These are phyloP conservation scores for Zychaea mexicana DNA, from an alignment of 371 early-diverging fungal genomes.

Conservation along the genomic window DNA sequence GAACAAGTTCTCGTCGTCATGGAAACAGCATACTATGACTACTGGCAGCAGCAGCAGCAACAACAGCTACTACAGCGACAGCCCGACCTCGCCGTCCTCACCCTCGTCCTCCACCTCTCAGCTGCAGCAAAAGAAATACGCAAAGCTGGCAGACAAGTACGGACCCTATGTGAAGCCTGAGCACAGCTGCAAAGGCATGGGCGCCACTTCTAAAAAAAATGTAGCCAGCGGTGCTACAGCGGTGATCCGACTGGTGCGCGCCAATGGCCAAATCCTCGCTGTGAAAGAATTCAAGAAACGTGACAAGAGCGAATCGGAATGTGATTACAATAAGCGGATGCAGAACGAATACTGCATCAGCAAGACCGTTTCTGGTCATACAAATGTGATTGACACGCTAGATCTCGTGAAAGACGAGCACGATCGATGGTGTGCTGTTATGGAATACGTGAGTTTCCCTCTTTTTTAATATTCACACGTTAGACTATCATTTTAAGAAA, in stretches of 20 bases:
- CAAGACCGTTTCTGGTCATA: constrained; percentile 61
- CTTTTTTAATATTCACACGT: background rate
- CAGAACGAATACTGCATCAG: constrained; percentile 78
- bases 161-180: constrained; percentile 39
- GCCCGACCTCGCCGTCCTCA: background rate
- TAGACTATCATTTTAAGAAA: too few species aligned
- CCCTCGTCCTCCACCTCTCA: background rate
- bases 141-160: constrained; percentile 31
- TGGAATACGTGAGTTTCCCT: constrained; percentile 62
- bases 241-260: constrained; percentile 71
- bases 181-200: constrained; percentile 32
- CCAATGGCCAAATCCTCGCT: constrained; percentile 22
- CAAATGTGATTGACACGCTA: constrained; percentile 70
- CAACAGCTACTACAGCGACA: too few species aligned
- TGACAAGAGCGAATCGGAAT: constrained; percentile 55
- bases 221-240: constrained; percentile 54
- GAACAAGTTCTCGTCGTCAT: constrained; percentile 7
- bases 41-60: background rate
- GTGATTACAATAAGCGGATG: constrained; percentile 67
- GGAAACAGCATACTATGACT: background rate
- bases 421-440: constrained; percentile 61
- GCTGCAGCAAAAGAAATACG: background rate
- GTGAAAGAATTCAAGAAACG: constrained; percentile 68
- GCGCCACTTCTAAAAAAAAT: constrained; percentile 38
- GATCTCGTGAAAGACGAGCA: constrained; percentile 67